Base-by-base conservation (phyloP, 2,329 filamentous ascomycete genomes). In the Teratosphaeriaceae sp. region DNA sequence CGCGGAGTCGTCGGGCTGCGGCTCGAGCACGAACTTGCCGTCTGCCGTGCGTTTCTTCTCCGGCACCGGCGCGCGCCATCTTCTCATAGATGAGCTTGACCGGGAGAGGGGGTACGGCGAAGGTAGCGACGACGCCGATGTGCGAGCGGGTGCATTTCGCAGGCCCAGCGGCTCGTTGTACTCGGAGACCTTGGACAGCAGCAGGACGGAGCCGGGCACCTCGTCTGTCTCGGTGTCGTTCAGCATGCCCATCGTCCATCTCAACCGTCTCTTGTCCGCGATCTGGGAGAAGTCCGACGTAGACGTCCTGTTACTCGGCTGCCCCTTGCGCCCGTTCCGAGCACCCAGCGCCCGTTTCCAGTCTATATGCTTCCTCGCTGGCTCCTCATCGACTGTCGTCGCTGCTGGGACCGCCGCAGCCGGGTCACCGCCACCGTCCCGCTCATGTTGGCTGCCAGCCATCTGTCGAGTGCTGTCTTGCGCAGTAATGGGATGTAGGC, bases 1-100 rank as follows among this genome's bases (percentile, higher is more conserved):
- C 40, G 75, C 71, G 0, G 86, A 88, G 40, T 96, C 88, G 46
- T 96, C 88, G 0, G 90, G 90, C 61, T 97, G 90, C 0, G 90
- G 90, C 0, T 94, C 84, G 12, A 97, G 70, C 43, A 97, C 88
- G 55, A 96, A 88, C 48, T 79, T 76, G 13, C 88, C 88, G 61
- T 95, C 84, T 26, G 75, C 67, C 2, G 88, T 95, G 51, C 74
- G 83, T 70, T 96, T 96, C 67, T 80, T 79, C 35, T 69, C 70
- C 12, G 53, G 49, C 1, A 38, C 29, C 2, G 37, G 22, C 8
- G 47, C 38, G 5, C 49, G 51, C 27, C 49, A 35, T 24, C 45
- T 44, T 36, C 22, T 42, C 42, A 42, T 33, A n/a, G n/a, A n/a
- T 30, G 51, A 54, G 31, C 51, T 46, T 3, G 50, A 41, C 26